Conservation (phyloP, 768 basidiomycete species). For the Rhodotorula kratochvilovae region DNA sequence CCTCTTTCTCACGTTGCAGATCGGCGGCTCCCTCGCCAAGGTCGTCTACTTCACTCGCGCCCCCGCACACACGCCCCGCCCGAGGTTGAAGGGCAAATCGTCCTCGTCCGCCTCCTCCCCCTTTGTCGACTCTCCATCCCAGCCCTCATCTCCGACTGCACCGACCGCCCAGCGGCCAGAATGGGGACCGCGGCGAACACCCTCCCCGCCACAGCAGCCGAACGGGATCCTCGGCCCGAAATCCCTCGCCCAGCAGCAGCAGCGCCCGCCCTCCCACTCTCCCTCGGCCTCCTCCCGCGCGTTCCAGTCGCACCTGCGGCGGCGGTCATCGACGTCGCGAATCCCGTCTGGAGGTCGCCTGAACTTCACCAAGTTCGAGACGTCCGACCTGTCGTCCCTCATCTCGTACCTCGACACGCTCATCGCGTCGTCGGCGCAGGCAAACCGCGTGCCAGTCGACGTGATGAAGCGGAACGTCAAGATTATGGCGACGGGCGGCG, state of each 20-base stretch:
- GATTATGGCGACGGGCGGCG: slow-evolving; percentile 97
- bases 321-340: slow-evolving; percentile 28
- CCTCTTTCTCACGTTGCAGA: slow-evolving; percentile 53
- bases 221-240: slow-evolving; percentile 49
- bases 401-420: slow-evolving; percentile 80
- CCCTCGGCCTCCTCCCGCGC: slow-evolving; percentile 55
- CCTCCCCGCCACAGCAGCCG: slow-evolving; percentile 32
- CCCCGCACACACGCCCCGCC: slow-evolving; percentile 46
- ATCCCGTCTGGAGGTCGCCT: slow-evolving; percentile 69
- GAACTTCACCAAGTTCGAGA: slow-evolving; percentile 97
- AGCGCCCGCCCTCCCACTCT: slow-evolving; percentile 41
- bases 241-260: slow-evolving; percentile 52
- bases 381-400: slow-evolving; percentile 75
- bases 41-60: slow-evolving; percentile 98
- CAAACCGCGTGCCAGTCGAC: slow-evolving; percentile 74
- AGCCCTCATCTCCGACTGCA: slow-evolving; percentile 3
- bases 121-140: slow-evolving; percentile 27
- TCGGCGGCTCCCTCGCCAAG: slow-evolving; percentile 95
- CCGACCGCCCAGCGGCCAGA: neutral
- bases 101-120: slow-evolving; percentile 19
- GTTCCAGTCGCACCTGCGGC: slow-evolving; percentile 31
- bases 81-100: slow-evolving; percentile 37
- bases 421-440: slow-evolving; percentile 74
- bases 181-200: slow-evolving; percentile 9
- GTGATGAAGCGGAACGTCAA: slow-evolving; percentile 90